These are phyloP conservation scores for Dalbergia cultrata DNA, from an alignment of 306 rosid genomes.

Conservation along the genomic window DNA sequence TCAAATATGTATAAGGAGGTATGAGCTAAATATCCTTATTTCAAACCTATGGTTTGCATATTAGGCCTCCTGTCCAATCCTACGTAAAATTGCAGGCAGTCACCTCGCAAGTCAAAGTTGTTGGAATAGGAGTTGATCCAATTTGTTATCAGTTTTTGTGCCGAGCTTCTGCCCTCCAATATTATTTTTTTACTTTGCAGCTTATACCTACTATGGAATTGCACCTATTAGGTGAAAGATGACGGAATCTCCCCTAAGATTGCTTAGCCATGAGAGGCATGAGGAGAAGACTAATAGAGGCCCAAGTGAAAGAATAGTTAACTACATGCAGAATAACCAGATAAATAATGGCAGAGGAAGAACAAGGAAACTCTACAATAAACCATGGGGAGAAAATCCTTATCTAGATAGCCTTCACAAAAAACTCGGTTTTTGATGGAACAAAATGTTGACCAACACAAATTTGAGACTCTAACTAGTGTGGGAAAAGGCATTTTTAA, in stretches of 20 bases:
- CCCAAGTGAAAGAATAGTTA: not conserved
- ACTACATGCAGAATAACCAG: not conserved
- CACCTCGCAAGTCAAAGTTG: too few relatives aligned
- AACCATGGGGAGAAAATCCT: not conserved
- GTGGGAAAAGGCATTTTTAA: not conserved
- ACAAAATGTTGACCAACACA: not conserved
- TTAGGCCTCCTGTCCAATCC: constrained; percentile 5
- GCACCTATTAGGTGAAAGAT: constrained; percentile 3
- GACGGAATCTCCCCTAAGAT: constrained; percentile 1
- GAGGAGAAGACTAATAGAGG: not conserved
- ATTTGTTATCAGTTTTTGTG: not conserved
- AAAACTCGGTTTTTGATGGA: not conserved
- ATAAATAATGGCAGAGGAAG: not conserved
- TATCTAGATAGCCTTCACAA: not conserved
- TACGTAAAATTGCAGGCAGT: too few relatives aligned
- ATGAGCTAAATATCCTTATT: constrained; percentile 2
- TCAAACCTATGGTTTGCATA: not conserved
- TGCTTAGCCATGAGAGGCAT: not conserved
- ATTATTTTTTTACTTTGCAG: constrained; percentile 33
- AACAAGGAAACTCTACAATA: not conserved
- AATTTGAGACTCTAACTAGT: not conserved
- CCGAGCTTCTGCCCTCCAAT: not conserved
- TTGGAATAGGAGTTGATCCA: not conserved
- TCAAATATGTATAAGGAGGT: not conserved
- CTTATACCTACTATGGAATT: constrained; percentile 2